Conservation (phyloP, 805 yeast species). For the Starmerella gropengiesseri region DNA sequence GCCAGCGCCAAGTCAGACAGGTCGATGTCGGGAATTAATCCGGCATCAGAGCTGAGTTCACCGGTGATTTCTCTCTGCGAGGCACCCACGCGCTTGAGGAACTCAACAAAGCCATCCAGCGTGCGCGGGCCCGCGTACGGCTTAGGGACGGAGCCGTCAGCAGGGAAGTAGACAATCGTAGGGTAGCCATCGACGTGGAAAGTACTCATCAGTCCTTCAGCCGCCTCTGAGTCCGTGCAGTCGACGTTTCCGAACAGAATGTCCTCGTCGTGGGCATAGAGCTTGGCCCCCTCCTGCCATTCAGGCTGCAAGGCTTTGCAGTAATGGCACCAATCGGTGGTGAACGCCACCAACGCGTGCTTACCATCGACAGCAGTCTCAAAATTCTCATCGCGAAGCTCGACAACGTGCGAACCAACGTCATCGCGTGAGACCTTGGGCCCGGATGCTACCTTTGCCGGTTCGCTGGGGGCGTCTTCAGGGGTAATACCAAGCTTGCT, state of each 20-base stretch:
- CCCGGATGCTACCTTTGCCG: neutral
- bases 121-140: slow-evolving; percentile 45
- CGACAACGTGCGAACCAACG: slow-evolving; percentile 10
- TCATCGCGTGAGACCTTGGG: slow-evolving; percentile 10
- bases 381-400: slow-evolving; percentile 35
- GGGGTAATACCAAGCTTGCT: slow-evolving; percentile 30
- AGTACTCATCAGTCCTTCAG: slow-evolving; percentile 33
- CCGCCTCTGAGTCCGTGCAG: slow-evolving; percentile 32
- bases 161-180: slow-evolving; percentile 41
- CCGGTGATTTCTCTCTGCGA: slow-evolving; percentile 37
- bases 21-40: slow-evolving; percentile 32
- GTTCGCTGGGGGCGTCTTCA: slow-evolving; percentile 12
- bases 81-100: slow-evolving; percentile 34
- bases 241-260: slow-evolving; percentile 40
- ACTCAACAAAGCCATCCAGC: slow-evolving; percentile 40
- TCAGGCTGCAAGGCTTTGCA: slow-evolving; percentile 45
- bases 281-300: slow-evolving; percentile 41
- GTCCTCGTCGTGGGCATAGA: slow-evolving; percentile 34
- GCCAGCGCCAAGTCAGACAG: slow-evolving; percentile 26
- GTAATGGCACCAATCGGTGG: slow-evolving; percentile 54
- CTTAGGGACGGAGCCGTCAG: slow-evolving; percentile 6
- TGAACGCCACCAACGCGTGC: slow-evolving; percentile 41
- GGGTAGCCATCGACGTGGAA: slow-evolving; percentile 43
- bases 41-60: slow-evolving; percentile 32
- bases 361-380: slow-evolving; percentile 33